A percentile compares a stretch with the other conserved stretches of the same genome.
These are phyloP conservation scores for Candida sp. DNA, from an alignment of 1,139 yeast genomes.

Conservation along the genomic window DNA sequence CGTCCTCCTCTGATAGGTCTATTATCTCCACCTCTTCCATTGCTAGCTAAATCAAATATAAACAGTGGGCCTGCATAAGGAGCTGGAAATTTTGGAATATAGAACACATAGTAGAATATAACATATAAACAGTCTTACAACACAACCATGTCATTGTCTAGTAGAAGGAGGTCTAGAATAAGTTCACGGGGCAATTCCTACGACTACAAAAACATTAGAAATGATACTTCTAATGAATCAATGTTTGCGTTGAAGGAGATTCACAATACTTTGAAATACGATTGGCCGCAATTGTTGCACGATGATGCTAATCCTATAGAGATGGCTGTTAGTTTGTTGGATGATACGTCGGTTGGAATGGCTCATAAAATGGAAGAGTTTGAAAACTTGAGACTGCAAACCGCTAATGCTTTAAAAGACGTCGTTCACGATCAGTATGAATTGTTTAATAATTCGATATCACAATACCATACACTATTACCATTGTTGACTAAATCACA, in stretches of 20 bases:
- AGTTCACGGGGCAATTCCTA: conserved; percentile 21
- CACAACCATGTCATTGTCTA: conserved; percentile 2
- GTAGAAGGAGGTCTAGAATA: conserved; percentile 2
- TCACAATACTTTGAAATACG: conserved; percentile 36
- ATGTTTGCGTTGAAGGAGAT: conserved; percentile 35
- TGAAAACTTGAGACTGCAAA: conserved; percentile 46
- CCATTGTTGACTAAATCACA: conserved; percentile 58
- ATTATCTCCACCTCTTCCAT: conserved; percentile 8
- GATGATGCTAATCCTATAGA: conserved; percentile 73
- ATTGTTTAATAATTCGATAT: conserved; percentile 79
- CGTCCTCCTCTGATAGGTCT: conserved; percentile 10
- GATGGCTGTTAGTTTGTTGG: conserved; percentile 75
- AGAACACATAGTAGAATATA: too few relatives aligned
- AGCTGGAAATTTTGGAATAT: background rate
- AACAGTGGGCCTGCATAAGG: background rate
- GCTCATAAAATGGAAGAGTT: conserved; percentile 70
- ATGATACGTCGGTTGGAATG: conserved; percentile 83
- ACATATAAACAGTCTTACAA: too few relatives aligned
- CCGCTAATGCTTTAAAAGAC: conserved; percentile 55
- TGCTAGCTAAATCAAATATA: background rate
- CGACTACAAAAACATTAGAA: conserved; percentile 13
- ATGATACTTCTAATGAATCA: conserved; percentile 24
- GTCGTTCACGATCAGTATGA: conserved; percentile 86
- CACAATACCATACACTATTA: conserved; percentile 65
- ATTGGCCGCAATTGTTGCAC: conserved; percentile 41